Evolutionary conservation across 2,329 filamentous ascomycete species (phyloP).

Genomic region (Thermoascus crustaceus): DNA sequence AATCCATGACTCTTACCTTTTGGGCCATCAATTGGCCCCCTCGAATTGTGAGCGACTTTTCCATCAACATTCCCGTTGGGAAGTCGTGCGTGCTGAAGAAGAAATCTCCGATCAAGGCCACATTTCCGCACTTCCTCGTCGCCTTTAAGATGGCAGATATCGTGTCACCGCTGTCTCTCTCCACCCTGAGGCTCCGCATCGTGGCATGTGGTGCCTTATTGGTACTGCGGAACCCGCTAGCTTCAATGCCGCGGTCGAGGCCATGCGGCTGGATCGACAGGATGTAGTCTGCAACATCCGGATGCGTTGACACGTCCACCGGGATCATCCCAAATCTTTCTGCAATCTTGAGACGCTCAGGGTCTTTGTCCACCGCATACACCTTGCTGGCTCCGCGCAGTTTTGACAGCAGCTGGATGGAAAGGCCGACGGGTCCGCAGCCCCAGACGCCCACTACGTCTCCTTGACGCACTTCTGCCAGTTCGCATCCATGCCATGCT

Average conservation of each 20-base stretch:
- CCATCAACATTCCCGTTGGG: slow-evolving; percentile 25
- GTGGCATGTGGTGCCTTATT: slow-evolving; percentile 14
- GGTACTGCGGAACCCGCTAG: slow-evolving; percentile 20
- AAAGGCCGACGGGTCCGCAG: slow-evolving; percentile 24
- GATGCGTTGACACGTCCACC: slow-evolving; percentile 16
- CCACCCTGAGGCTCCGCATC: slow-evolving; percentile 16
- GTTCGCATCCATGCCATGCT: slow-evolving; percentile 26
- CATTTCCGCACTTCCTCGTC: slow-evolving; percentile 21
- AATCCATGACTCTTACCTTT: slow-evolving; percentile 11
- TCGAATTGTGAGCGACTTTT: slow-evolving; percentile 24
- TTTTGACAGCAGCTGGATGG: slow-evolving; percentile 20
- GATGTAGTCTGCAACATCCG: slow-evolving; percentile 22
- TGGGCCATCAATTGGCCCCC: slow-evolving; percentile 20
- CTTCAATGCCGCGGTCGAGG: slow-evolving; percentile 23
- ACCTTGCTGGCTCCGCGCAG: slow-evolving; percentile 23
- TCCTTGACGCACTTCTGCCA: slow-evolving; percentile 22
- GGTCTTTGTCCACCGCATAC: slow-evolving; percentile 27
- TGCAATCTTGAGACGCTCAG: slow-evolving; percentile 19
- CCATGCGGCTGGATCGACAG: slow-evolving; percentile 21
- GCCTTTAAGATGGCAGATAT: slow-evolving; percentile 21
- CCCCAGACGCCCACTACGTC: slow-evolving; percentile 27
- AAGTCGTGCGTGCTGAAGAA: slow-evolving; percentile 21
- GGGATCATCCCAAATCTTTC: slow-evolving; percentile 22
- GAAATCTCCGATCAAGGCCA: slow-evolving; percentile 24
- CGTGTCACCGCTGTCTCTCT: slow-evolving; percentile 21